A percentile compares a stretch with the other conserved stretches of the same genome.
These are phyloP conservation scores for Trichoderma koningiopsis DNA, from an alignment of 2,329 filamentous ascomycete species.

Conservation along the genomic window DNA sequence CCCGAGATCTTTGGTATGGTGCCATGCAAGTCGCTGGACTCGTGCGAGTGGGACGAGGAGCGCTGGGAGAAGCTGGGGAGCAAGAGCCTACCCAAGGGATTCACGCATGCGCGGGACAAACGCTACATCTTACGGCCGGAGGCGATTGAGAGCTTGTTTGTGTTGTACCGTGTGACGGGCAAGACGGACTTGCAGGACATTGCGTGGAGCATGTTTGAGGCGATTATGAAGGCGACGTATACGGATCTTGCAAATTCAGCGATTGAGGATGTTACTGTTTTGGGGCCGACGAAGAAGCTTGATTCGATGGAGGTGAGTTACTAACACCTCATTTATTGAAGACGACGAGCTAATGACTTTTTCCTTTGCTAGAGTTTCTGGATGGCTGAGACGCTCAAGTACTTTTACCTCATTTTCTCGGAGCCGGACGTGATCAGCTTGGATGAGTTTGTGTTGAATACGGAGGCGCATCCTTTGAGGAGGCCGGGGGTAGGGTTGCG, in stretches of 20 bases:
- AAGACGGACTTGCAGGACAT: constrained; percentile 50
- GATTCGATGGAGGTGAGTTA: constrained; percentile 63
- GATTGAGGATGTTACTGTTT: constrained; percentile 46
- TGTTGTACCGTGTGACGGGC: constrained; percentile 66
- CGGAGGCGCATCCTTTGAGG: constrained; percentile 50
- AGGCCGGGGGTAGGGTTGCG: constrained; percentile 1
- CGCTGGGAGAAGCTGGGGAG: constrained; percentile 34
- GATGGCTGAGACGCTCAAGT: constrained; percentile 73
- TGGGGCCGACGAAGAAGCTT: constrained; percentile 40
- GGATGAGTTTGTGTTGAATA: constrained; percentile 67
- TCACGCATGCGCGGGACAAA: constrained; percentile 57
- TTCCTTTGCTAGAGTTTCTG: constrained; percentile 61
- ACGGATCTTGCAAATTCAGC: constrained; percentile 53
- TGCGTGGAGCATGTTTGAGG: constrained; percentile 56
- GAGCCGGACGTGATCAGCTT: constrained; percentile 64
- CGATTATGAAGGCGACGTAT: constrained; percentile 48
- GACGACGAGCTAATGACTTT: background rate
- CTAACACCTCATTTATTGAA: background rate
- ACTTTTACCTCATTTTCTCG: constrained; percentile 72
- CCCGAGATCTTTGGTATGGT: constrained; percentile 56
- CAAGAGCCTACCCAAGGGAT: constrained; percentile 54
- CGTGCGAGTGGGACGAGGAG: constrained; percentile 39
- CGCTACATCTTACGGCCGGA: constrained; percentile 59
- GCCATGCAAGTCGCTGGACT: constrained; percentile 44
- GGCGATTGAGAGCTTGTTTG: constrained; percentile 79